Base-by-base conservation (phyloP, 129 eudicot species). In the Heracleum sosnowskyi region DNA sequence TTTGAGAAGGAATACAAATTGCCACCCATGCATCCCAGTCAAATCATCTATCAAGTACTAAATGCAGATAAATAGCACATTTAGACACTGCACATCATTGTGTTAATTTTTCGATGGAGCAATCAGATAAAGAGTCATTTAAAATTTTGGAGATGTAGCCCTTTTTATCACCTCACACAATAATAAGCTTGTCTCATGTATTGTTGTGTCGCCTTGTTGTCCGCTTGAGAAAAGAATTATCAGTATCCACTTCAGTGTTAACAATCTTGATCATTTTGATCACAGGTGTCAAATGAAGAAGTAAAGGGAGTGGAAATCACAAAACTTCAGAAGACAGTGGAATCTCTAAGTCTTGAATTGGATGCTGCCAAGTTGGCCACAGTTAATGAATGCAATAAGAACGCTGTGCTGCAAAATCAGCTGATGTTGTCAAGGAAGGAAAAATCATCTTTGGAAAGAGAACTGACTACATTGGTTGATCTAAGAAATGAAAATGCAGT, bases 231-330 rank as follows among this genome's bases (percentile, higher is more conserved):
- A 3, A 17, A 37, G 11, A 39, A 10, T 5, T 20, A 9, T 47
- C 0, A 60, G 40, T 63, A 70, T n/a, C 73, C 75, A 40, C 74
- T 60, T 22, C 78, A 73, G 78, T 29, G 55, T 3, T 20, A 35
- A 33, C 37, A 20, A 64, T 77, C 55, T 75, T 60, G 76, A 79
- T 35, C 81, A 77, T 77, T 45, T 75, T 68, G 76, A 77, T 35
- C 82, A 79, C 97, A 96, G 99, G 89, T 89, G 47, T 86, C 97
- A 12, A 89, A 86, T 70, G 99, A 96, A 20, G 99, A 92, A 86
- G 84, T 88, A 34, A 96, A 90, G 80, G 76, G 88, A 31, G 88
- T 84, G 47, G 99, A 96, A 87, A 81, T 90, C 26, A 74, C 97
- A 57, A 96, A 90, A 87, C 93, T 92, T 83, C 92, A 86, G 70